A percentile compares a stretch with the other conserved stretches of the same genome.
These are phyloP conservation scores for Fusarium drepaniforme DNA, from an alignment of 2,329 filamentous ascomycete species.

Conservation along the genomic window DNA sequence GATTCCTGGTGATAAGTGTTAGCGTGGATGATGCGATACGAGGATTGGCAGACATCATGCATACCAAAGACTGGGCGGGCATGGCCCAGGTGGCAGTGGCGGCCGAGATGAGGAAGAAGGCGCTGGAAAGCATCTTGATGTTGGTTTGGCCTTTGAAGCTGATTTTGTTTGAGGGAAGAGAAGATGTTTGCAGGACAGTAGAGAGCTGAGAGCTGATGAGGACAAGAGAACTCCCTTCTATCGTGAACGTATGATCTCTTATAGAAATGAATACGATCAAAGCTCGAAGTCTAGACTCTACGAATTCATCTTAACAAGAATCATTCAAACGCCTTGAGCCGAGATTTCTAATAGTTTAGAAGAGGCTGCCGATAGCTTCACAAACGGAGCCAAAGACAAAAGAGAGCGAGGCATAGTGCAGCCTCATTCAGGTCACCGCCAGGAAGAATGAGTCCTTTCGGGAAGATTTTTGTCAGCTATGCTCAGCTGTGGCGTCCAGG, in stretches of 20 bases:
- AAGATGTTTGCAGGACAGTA: neutral
- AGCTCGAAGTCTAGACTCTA: neutral
- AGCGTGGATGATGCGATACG: neutral
- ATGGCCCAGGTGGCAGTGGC: neutral
- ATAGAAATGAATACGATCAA: neutral
- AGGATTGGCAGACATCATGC: neutral
- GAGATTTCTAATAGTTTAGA: neutral
- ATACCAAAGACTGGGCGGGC: neutral
- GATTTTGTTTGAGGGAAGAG: neutral
- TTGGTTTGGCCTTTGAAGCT: neutral
- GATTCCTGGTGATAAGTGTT: neutral
- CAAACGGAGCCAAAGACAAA: neutral
- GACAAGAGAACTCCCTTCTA: neutral
- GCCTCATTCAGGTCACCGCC: neutral
- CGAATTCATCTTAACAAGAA: neutral
- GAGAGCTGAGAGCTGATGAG: neutral
- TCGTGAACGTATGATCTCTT: neutral
- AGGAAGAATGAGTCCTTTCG: neutral
- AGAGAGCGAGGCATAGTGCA: neutral
- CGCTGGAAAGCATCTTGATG: neutral
- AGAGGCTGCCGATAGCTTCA: neutral
- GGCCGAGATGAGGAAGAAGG: neutral
- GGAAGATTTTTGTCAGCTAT: neutral
- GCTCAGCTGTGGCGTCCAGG: neutral
- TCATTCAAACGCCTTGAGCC: neutral